Evolutionary conservation across 352 stramenopile species (phyloP), one percentile per base, ranked within the genome.

Genomic region (Phytophthora podocarpi): DNA sequence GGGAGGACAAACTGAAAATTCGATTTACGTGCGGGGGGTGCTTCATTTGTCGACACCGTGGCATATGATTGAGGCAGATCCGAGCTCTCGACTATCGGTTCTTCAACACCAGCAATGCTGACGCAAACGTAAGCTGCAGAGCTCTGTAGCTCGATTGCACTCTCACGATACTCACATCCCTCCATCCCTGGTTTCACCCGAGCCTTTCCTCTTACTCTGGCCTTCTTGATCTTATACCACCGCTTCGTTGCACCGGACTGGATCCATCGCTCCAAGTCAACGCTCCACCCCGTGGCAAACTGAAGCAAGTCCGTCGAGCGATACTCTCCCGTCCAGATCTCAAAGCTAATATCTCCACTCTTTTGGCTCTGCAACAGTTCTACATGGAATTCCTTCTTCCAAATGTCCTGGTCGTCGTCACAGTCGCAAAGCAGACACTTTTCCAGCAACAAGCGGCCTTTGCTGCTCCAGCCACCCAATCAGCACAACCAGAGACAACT

Each of bases 1-100:
- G 77, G 74, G 15, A 78, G 26, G 2, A 70, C 49, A 34, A 87
- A 72, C 0, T 40, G 60, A 49, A 87, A 84, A 11, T 27, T 11
- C n/a, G 37, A 23, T 34, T 42, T 46, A 2, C 32, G 31, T 12
- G 20, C 13, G n/a, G 8, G 9, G 5, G 13, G 10, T 1, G 41
- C 5, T 61, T 54, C 51, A 26, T 20, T 48, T 20, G 35, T n/a
- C 16, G 8, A n/a, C n/a, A n/a, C n/a, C n/a, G n/a, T 53, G 13
- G 23, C 21, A 36, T 45, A 39, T 23, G 15, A 31, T 35, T 35
- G 26, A 1, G 31, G 16, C 11, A 39, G 12, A 30, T 66, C 32
- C 34, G 26, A n/a, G n/a, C 26, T 43, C 18, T 59, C 36, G 21
- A 26, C 11, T 2, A 7, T 21, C 20, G 23, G 35, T 15, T 51